Base-by-base conservation (phyloP, 257 asterid species). In the Scutellaria galericulata region DNA sequence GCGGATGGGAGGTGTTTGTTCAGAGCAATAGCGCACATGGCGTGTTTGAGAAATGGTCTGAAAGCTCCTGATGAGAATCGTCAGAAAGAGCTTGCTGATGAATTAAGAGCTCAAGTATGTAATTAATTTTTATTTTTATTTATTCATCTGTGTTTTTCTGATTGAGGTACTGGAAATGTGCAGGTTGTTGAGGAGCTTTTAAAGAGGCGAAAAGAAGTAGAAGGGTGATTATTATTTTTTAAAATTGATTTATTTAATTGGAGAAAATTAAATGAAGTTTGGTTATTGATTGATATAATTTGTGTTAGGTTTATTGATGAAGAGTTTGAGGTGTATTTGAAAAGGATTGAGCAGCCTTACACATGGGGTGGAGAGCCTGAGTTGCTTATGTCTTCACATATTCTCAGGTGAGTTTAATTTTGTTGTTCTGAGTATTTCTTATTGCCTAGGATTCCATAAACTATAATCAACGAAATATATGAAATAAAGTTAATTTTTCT, bases 351-450 rank as follows among this genome's bases (percentile, higher is more conserved):
- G 59, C 82, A 90, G 62, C 92, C 96, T 7, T 85, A 86, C 74
- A 86, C 83, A 55, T 92, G 98, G 98, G 97, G 98, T 60, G 98
- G 98, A 68, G 98, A 92, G 71, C 95, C 95, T 1, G 97, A 92
- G 82, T 72, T 92, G 70, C 80, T 88, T 13, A 90, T 92, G 98
- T 80, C 95, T 66, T 88, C 98, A 54, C 96, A 92, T 84, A 90
- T 92, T 66, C 90, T 90, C 10, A 82, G 83, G 98, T 92, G 64
- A 87, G 89, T 79, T 45, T 24, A 5, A 11, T 46, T 18, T 24
- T 24, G 27, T 24, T 24, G 27, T 1, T 24, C 2, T n/a, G 18
- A 18, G 18, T 18, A 18, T 27, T 27, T 27, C 35, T 27, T 27
- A 27, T 27, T 3, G 35, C 35, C 35, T 27, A 27, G 35, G 35